Base-by-base conservation (phyloP, 352 stramenopile genomes). In the Pythium periplocum region DNA sequence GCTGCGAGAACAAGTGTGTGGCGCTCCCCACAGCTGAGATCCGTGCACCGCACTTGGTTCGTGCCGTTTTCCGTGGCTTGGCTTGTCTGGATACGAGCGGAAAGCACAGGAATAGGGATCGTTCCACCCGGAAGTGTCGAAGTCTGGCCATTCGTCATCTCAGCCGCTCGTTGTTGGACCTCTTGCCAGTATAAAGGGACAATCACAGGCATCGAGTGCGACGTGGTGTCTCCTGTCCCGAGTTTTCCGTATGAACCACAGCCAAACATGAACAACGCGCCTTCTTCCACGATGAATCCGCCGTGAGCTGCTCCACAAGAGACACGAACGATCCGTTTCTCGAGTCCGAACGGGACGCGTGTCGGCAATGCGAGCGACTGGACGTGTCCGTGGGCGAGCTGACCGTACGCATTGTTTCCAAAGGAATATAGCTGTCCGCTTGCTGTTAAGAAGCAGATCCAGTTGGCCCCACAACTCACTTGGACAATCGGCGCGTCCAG, bases 261-360 rank as follows among this genome's bases (percentile, higher is more conserved):
- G 2, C 77, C 79, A 55, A 88, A 86, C 77, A 83, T 90, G 45
- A 81, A 90, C 0, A 90, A 51, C 51, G 62, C 60, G 1, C 79
- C 79, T 9, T 37, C 52, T 39, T 88, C 75, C n/a, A 79, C 42
- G 7, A 90, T 58, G 32, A 87, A 83, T 6, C 77, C 79, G 32
- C 79, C 79, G 31, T 90, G 79, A 0, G 48, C 43, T 42, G 63
- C 66, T 3, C 79, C 79, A 48, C 77, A 87, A 4, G 79, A 76
- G 8, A 90, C 55, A 10, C 66, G 63, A 1, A 65, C 42, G 37
- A 90, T 82, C 10, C 51, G 60, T 32, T 55, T 62, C 4, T 45
- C 55, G 49, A 72, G 51, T 31, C 62, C 53, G 37, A 78, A 72
- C 10, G 57, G 50, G 30, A 79, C 48, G 35, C 51, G 65, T 50